Evolutionary conservation across 1,139 yeast species (phyloP).

Genomic region (Scheffersomyces titani): DNA sequence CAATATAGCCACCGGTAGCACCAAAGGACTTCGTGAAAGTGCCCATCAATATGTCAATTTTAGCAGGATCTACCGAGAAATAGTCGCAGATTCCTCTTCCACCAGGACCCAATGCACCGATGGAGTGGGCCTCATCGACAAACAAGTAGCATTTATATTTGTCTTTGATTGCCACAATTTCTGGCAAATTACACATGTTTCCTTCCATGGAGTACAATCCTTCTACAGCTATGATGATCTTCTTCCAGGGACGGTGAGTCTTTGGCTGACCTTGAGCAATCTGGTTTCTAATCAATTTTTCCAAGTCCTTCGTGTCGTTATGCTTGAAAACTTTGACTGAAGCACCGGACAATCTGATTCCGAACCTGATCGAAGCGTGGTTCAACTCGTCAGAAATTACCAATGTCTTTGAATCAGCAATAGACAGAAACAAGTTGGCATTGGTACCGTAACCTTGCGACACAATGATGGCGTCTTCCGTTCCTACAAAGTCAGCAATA

Average conservation of each 20-base stretch:
- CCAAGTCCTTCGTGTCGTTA: slow-evolving; percentile 83
- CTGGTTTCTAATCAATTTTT: slow-evolving; percentile 77
- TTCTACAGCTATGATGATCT: slow-evolving; percentile 89
- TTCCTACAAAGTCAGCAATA: slow-evolving; percentile 86
- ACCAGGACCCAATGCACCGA: slow-evolving; percentile 93
- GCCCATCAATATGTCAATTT: slow-evolving; percentile 91
- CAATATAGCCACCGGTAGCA: slow-evolving; percentile 97
- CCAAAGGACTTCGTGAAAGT: slow-evolving; percentile 97
- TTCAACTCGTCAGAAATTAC: slow-evolving; percentile 93
- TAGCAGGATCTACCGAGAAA: slow-evolving; percentile 73
- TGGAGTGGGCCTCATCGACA: slow-evolving; percentile 97
- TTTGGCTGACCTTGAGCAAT: slow-evolving; percentile 97
- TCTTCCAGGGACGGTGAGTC: slow-evolving; percentile 96
- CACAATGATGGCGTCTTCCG: slow-evolving; percentile 82
- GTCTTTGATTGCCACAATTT: slow-evolving; percentile 68
- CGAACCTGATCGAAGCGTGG: slow-evolving; percentile 94
- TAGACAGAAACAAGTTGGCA: slow-evolving; percentile 82
- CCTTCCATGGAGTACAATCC: slow-evolving; percentile 99
- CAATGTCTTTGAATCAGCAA: slow-evolving; percentile 84
- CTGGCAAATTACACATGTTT: slow-evolving; percentile 85
- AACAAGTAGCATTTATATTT: slow-evolving; percentile 88
- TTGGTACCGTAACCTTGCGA: slow-evolving; percentile 98
- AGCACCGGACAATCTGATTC: slow-evolving; percentile 91
- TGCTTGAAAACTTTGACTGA: slow-evolving; percentile 91
- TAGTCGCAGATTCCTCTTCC: slow-evolving; percentile 97